These are phyloP conservation scores for Beta lomatogona DNA, from an alignment of 179 eudicot species.

Conservation along the genomic window DNA sequence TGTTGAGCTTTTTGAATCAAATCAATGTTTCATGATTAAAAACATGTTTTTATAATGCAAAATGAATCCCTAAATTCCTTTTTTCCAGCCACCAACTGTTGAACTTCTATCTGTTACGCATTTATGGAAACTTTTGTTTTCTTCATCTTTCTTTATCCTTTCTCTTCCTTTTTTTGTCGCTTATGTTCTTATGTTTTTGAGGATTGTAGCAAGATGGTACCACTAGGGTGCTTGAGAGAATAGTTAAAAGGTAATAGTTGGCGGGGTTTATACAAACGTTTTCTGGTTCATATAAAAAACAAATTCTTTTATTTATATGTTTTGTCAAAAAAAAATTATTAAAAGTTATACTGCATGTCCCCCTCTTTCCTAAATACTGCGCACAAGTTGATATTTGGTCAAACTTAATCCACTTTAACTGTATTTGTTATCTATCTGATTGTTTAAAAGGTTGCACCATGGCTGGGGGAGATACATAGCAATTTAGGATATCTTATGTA, in stretches of 20 bases:
- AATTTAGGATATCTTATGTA: background rate
- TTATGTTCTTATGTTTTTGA: background rate
- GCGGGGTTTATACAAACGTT: background rate
- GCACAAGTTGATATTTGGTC: too few species aligned
- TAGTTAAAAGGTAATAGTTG: background rate
- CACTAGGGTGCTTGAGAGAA: background rate
- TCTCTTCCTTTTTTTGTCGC: background rate
- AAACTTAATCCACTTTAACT: too few species aligned
- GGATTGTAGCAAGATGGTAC: background rate
- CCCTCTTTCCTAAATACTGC: too few species aligned
- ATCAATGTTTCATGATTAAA: too few species aligned
- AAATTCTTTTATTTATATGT: too few species aligned
- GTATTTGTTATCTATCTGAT: too few species aligned
- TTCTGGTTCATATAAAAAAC: too few species aligned
- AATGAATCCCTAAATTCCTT: background rate
- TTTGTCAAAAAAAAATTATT: too few species aligned
- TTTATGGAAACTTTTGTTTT: background rate
- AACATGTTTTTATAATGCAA: too few species aligned
- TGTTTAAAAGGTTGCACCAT: too few species aligned
- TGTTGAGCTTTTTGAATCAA: background rate
- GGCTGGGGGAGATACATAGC: too few species aligned
- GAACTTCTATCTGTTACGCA: background rate
- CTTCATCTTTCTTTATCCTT: background rate
- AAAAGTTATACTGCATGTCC: too few species aligned
- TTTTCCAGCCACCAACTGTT: background rate